Base-by-base conservation (phyloP, 192 early-diverging fungal genomes). In the Coemansia sp. region DNA sequence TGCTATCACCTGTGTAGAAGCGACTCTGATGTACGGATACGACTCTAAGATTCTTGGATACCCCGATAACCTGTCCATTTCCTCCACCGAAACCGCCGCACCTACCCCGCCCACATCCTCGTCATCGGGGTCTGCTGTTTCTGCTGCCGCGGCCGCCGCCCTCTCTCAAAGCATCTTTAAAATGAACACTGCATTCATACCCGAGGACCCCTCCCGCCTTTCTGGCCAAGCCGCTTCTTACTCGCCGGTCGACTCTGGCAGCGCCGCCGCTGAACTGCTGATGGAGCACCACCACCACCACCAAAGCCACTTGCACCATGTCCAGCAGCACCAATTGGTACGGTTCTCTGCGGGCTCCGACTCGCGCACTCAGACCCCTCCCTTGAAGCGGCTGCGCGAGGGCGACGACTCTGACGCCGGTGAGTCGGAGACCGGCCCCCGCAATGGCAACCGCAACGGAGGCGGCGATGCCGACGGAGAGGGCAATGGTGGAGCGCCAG, bases 331-430 rank as follows among this genome's bases (percentile, higher is more conserved):
- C 45, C 76, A 77, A 42, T 43, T 50, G 50, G 58, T 62, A 2
- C 45, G 66, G 28, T 70, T 74, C 55, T 79, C 77, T 12, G 53
- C 77, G 3, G 65, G 61, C 47, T 66, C 48, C 61, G 76, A 79
- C 59, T 70, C 77, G 53, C 77, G 77, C 66, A 75, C 65, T 11
- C 77, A 80, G 55, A 80, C 77, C 11, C 77, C 72, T 6, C 52
- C 69, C 6, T 63, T 64, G 62, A 83, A 83, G 66, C 75, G 81
- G 36, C 45, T 69, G 21, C 69, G 73, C 39, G 88, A 84, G 12
- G 87, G 82, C 14, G 86, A 87, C 13, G 87, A 85, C 5, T 87
- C 86, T 8, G 92, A 93, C 3, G 86, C 85, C 5, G 88, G 85
- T 43, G 88, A 85, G 20, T 86, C 86, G 25, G 79, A 85, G 25